These are phyloP conservation scores for Mycena galericulata DNA, from an alignment of 768 basidiomycete species.

Conservation along the genomic window DNA sequence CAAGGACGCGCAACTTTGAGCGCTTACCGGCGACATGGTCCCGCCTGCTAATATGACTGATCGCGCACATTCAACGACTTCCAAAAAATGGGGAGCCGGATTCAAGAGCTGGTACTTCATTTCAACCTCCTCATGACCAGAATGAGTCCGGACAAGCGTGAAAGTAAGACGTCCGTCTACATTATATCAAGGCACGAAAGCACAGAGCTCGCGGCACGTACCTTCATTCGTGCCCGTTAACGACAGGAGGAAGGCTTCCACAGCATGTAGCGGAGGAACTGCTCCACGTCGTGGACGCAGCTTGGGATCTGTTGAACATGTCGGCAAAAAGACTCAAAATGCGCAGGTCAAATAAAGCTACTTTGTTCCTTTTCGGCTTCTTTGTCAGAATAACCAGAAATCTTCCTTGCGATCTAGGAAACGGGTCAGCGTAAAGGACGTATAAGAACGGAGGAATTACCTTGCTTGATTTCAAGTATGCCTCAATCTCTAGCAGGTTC, in stretches of 20 bases:
- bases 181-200: constrained; percentile 3
- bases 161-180: constrained; percentile 83
- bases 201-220: constrained; percentile 38
- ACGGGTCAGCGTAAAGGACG: not conserved
- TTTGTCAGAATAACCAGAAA: constrained; percentile 86
- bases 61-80: constrained; percentile 84
- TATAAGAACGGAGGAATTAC: constrained; percentile 52
- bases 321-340: not conserved
- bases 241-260: constrained; percentile 83
- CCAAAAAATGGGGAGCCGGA: constrained; percentile 86
- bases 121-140: constrained; percentile 62
- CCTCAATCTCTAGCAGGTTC: constrained; percentile 86
- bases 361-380: constrained; percentile 58
- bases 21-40: constrained; percentile 95
- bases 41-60: constrained; percentile 95
- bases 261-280: constrained; percentile 81
- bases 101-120: constrained; percentile 95
- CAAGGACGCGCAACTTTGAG: not conserved
- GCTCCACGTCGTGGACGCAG: constrained; percentile 49
- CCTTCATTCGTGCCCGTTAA: constrained; percentile 85
- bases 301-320: constrained; percentile 34
- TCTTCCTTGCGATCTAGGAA: constrained; percentile 76
- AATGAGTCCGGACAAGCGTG: constrained; percentile 52
- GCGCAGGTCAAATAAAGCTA: constrained; percentile 30
- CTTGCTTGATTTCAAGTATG: constrained; percentile 87